Evolutionary conservation across 163 green algal genomes (phyloP), one percentile per base, ranked within the genome.

Genomic region (Prototheca wickerhamii): DNA sequence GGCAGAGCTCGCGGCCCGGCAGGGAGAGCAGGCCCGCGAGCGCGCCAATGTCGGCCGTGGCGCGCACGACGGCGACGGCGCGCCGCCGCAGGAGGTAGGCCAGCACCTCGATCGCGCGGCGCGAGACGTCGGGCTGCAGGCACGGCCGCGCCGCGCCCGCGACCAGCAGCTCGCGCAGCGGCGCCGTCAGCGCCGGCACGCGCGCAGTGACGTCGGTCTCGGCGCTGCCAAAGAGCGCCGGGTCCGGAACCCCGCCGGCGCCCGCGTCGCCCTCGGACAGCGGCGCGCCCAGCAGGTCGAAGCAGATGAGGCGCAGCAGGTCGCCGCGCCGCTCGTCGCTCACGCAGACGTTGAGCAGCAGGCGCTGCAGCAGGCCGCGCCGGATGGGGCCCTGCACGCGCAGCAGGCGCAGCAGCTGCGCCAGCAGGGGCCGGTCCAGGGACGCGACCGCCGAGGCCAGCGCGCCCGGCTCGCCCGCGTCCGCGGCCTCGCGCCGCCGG

Each of bases 291-390:
- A 40, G 50, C 51, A 43, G 34, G 12, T n/a, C n/a, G n/a, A 18
- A 18, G 23, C 49, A 37, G 59, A 94, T 70, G 52, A 86, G 75
- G 31, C 74, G 73, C 58, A 96, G 77, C 61, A 92, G 58, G n/a
- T 49, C n/a, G 8, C 65, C 34, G 28, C 88, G 73, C 2, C 83
- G 86, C 29, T 58, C 44, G 4, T 65, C 50, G 58, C 93, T 81
- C 3, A 60, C 61, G 46, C 76, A 89, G 40, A 96, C 68, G 71
- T 96, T 95, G 54, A 87, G 63, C 8, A 97, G 74, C 56, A 96
- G 63, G 6, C 79, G 76, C 66, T 91, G 83, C 54, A 95, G 77
- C 53, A 85, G 69, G 40, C 61, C 54, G 69, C 91, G 90, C 54
- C 62, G 67, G 29, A 85, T 64, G 3, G 83, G 77, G 68, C 78